phyloP scores from a whole-genome alignment of 2,329 filamentous ascomycete genomes.

The Penicillium sp. region DNA sequence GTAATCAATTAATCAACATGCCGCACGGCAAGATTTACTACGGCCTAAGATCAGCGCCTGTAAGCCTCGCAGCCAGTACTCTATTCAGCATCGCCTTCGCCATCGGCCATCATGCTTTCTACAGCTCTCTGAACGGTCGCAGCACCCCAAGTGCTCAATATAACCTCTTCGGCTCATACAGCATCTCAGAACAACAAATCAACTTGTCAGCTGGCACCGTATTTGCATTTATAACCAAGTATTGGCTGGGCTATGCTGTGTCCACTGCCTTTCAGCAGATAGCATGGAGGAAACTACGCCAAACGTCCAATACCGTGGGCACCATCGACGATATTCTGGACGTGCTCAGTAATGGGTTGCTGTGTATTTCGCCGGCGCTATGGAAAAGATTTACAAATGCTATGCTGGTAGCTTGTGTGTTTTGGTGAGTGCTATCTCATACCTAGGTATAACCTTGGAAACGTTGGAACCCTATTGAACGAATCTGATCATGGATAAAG shows the following conservation, averaged over 20 bases:
- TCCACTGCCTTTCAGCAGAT: slow-evolving; percentile 3
- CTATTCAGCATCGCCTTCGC: background rate
- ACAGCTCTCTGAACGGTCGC: background rate
- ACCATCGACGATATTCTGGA: background rate
- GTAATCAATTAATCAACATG: too few relatives aligned
- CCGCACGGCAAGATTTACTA: too few relatives aligned
- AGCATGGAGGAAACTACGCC: background rate
- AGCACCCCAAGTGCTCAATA: background rate
- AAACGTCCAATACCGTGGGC: background rate
- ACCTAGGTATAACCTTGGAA: too few relatives aligned
- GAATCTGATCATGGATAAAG: background rate
- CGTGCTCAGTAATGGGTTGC: background rate
- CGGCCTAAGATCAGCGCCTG: background rate
- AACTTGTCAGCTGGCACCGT: background rate
- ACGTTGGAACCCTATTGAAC: too few relatives aligned
- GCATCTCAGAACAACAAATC: slow-evolving; percentile 1
- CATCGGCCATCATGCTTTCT: background rate
- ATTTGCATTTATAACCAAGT: background rate
- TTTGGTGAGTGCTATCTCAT: slow-evolving; percentile 4
- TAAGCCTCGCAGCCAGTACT: background rate
- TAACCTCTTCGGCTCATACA: background rate
- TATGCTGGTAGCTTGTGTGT: background rate
- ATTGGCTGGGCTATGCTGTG: background rate
- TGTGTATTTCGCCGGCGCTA: background rate
- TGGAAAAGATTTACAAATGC: background rate